Evolutionary conservation across 371 early-diverging fungal species (phyloP), one percentile per base, ranked within the genome.

Genomic region (Mucor plumbeus): DNA sequence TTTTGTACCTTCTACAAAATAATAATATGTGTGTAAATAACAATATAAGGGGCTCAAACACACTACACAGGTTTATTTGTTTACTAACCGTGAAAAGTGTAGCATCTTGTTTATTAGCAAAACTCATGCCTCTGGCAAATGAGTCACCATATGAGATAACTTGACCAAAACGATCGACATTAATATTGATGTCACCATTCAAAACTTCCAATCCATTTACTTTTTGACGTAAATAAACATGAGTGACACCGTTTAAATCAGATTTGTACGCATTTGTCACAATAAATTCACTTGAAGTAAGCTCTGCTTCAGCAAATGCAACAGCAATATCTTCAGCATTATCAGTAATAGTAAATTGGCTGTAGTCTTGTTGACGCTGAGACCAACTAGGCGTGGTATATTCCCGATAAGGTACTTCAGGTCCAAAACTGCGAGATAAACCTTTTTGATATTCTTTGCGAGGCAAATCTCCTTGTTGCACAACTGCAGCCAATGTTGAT

Each of bases 171-270:
- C 72, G 69, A 75, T 92, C 90, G 26, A 95, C 76, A 67, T 95
- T 93, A 74, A 96, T 80, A 71, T 94, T 94, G 69, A 91, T 89
- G 64, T 90, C 88, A 43, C 89, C 94, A 71, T 95, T 96, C 56
- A 87, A 77, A 8, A 95, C 92, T 69, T 91, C 90, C 1, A 92
- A 72, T 6, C 92, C 94, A 67, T 90, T 73, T 50, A 92, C 80
- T 10, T 80, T 73, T 72, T 95, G 95, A 62, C 87, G 83, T n/a
- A 93, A 69, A 67, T 94, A 90, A 26, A 94, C 88, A 63, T 95
- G 95, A 4, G 94, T 92, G 6, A 93, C 86, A 7, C 92, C 92
- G 39, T 85, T 94, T 70, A 87, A 83, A 63, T 88, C 87, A 63
- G 89, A 86, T 43, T 81, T 85, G 71, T 93, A 93, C 31, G 87